Evolutionary conservation across 441 rosid species (phyloP), one percentile per base, ranked within the genome.

Genomic region (Monsonia emarginata): DNA sequence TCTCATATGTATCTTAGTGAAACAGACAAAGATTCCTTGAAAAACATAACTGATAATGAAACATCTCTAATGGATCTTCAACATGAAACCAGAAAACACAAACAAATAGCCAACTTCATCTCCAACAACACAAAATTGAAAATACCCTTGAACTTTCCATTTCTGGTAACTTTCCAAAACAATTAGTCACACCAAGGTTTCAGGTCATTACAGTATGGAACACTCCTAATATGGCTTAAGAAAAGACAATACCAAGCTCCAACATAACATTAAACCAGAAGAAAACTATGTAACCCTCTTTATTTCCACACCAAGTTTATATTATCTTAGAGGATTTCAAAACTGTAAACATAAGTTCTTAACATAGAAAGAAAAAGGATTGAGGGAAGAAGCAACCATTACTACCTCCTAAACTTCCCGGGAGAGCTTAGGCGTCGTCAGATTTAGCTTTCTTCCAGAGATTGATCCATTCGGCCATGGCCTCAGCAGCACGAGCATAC

Each of bases 401-500:
- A 54, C n/a, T 36, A 69, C 19, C 70, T 56, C 30, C 72, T 65
- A 76, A 60, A n/a, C n/a, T n/a, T 10, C 68, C 40, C 58, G 57
- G 2, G 73, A n/a, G n/a, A n/a, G 48, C 3, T 19, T 21, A n/a
- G 16, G 21, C 5, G 56, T n/a, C 4, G 16, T 14, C 78, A 6
- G 87, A 81, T 2, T 82, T 88, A 40, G 79, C 83, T 0, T 82
- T 67, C 67, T 75, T 87, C 98, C 97, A 93, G 19, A 93, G 75
- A 77, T 78, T 79, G 69, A 87, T 48, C 98, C 98, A 93, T 46
- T 87, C 88, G 46, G 70, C 57, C 97, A 93, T 93, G 22, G 85
- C 84, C 32, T 83, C 86, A 32, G 95, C 88, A 22, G 97, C 93
- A 54, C 77, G 84, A 19, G 73, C 80, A 77, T 86, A 93, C 16